Percentiles rank a stretch among this genome's conserved stretches.
Evolutionary conservation across 352 stramenopile species (phyloP).

Genomic region (Pythium aphanidermatum): DNA sequence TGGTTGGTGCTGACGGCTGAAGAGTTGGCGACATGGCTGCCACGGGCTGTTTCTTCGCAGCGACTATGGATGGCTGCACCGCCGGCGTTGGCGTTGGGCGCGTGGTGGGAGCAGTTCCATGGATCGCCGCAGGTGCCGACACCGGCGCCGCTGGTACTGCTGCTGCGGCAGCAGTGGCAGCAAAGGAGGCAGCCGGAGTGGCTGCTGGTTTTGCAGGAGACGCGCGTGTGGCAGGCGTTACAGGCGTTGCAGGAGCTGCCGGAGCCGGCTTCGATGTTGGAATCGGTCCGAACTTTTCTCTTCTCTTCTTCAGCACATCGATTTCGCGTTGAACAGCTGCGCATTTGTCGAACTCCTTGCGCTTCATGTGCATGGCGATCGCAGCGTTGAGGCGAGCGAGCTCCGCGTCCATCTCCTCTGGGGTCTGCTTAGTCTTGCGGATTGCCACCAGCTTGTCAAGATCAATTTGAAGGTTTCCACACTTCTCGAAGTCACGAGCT

Average conservation of each 20-base stretch:
- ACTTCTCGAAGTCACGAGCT: constrained; percentile 76
- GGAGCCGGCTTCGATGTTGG: constrained; percentile 20
- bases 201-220: constrained; percentile 23
- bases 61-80: constrained; percentile 10
- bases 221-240: constrained; percentile 19
- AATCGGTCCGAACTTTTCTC: constrained; percentile 46
- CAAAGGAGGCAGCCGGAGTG: constrained; percentile 8
- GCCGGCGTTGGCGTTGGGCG: constrained; percentile 2
- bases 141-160: constrained; percentile 15
- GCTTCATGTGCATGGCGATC: constrained; percentile 60
- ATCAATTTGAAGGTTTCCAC: constrained; percentile 55
- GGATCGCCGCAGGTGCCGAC: constrained; percentile 17
- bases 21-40: constrained; percentile 8
- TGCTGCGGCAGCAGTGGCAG: constrained; percentile 3
- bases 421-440: constrained; percentile 84
- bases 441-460: constrained; percentile 63
- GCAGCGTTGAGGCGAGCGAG: constrained; percentile 69
- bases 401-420: constrained; percentile 74
- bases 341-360: constrained; percentile 86
- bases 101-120: constrained; percentile 9
- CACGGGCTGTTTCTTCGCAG: constrained; percentile 8
- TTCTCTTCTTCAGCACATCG: constrained; percentile 64
- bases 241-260: constrained; percentile 5
- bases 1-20: constrained; percentile 9
- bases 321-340: constrained; percentile 82